Conservation (phyloP, 768 basidiomycete genomes). For the Boletus pseudo-olivaceus region DNA sequence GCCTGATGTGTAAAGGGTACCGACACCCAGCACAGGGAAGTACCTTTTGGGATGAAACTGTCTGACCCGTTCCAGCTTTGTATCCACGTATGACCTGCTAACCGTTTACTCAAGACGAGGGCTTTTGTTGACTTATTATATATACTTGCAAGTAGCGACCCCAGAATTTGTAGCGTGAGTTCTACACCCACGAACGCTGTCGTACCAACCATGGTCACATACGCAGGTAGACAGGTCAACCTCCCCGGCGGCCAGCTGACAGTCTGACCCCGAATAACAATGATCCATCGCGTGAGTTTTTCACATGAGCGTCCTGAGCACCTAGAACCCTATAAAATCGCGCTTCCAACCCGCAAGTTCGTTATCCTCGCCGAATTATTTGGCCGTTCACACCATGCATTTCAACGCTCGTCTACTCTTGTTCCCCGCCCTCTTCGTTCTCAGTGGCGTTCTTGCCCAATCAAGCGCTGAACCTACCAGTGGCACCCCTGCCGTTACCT, state of each 20-base stretch:
- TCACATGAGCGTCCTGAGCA: background rate
- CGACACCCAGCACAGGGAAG: too few relatives aligned
- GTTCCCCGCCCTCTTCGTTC: background rate
- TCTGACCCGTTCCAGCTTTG: background rate
- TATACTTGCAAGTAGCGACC: too few relatives aligned
- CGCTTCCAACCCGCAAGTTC: background rate
- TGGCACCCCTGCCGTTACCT: background rate
- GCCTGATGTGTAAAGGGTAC: too few relatives aligned
- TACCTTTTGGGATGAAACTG: too few relatives aligned
- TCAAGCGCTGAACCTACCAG: background rate
- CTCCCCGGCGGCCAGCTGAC: background rate
- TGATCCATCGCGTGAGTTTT: background rate
- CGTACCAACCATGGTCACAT: background rate
- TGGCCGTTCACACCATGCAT: background rate
- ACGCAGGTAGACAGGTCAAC: too few relatives aligned
- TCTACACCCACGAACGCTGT: background rate
- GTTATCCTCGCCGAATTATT: background rate
- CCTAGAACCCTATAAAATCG: background rate
- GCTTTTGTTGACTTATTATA: background rate
- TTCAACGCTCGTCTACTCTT: background rate
- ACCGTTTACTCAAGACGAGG: background rate
- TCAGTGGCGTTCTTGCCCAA: background rate
- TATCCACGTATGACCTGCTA: background rate
- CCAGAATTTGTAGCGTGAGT: too few relatives aligned
- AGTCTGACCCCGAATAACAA: background rate